A percentile compares a stretch with the other conserved stretches of the same genome.
Evolutionary conservation across 257 asterid species (phyloP).

Genomic region (Haberlea rhodopensis): DNA sequence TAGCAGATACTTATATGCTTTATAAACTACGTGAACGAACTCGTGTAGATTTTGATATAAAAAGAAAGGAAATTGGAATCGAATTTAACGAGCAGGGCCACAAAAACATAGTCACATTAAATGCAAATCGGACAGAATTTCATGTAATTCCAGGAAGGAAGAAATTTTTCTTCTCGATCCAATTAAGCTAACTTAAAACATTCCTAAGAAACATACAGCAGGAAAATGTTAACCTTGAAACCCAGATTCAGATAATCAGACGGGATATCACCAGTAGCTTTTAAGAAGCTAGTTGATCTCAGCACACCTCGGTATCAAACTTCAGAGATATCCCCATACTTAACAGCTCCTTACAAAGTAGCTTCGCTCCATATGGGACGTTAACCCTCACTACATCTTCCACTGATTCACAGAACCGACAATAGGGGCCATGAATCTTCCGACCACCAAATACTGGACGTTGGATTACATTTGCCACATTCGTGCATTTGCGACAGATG

Average conservation of each 20-base stretch:
- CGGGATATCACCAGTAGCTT: neutral
- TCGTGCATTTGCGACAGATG: conserved; percentile 70
- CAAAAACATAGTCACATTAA: neutral
- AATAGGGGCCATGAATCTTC: conserved; percentile 77
- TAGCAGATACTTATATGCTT: neutral
- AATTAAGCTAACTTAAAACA: neutral
- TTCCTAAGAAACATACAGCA: neutral
- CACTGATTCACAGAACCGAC: conserved; percentile 73
- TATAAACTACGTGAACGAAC: neutral
- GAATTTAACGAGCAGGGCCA: neutral
- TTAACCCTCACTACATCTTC: conserved; percentile 70
- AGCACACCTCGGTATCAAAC: conserved; percentile 79
- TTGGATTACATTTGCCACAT: conserved; percentile 75
- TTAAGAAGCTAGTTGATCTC: conserved; percentile 17
- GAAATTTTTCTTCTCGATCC: neutral
- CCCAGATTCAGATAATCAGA: neutral
- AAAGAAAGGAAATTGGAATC: neutral
- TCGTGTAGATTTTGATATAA: neutral
- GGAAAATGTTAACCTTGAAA: neutral
- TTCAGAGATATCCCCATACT: conserved; percentile 86
- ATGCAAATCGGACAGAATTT: neutral
- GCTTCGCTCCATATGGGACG: conserved; percentile 93
- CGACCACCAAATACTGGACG: conserved; percentile 61
- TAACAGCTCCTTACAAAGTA: conserved; percentile 83
- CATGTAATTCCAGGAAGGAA: neutral